A percentile compares a stretch with the other conserved stretches of the same genome.
phyloP scores from a whole-genome alignment of 2,329 filamentous ascomycete genomes.

The Alternaria solani region DNA sequence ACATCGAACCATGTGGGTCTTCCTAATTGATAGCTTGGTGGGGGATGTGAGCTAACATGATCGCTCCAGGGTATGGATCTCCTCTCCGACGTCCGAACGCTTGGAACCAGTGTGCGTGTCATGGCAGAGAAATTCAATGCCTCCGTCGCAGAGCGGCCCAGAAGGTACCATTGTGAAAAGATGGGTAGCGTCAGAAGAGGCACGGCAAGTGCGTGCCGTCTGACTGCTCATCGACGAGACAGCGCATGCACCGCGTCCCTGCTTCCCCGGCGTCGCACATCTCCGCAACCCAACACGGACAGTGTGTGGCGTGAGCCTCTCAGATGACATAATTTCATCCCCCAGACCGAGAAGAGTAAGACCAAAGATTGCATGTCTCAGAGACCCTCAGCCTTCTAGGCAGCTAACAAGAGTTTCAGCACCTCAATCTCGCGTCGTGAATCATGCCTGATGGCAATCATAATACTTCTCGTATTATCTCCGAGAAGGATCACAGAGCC shows the following conservation, averaged over 20 bases:
- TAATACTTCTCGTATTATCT: not conserved
- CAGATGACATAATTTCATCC: not conserved
- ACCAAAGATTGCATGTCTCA: not conserved
- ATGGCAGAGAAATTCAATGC: not conserved
- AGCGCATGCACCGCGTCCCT: not conserved
- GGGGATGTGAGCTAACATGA: not conserved
- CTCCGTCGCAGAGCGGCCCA: not conserved
- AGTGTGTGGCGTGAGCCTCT: slow-evolving; percentile 5
- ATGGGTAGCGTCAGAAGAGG: not conserved
- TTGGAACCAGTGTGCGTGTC: slow-evolving; percentile 5
- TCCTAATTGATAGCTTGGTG: not conserved
- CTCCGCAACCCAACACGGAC: not conserved
- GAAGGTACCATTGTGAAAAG: not conserved
- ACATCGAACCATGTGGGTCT: slow-evolving; percentile 4
- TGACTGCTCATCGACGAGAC: slow-evolving; percentile 1
- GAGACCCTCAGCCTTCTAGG: not conserved
- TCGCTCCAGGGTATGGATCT: slow-evolving; percentile 18
- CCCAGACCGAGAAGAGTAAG: not conserved
- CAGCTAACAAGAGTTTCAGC: not conserved
- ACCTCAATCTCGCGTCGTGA: not conserved
- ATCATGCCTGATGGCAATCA: not conserved
- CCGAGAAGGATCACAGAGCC: not conserved
- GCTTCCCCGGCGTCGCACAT: not conserved
- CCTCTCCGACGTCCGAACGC: slow-evolving; percentile 17
- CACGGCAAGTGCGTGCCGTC: slow-evolving; percentile 3